phyloP scores from a whole-genome alignment of 2,329 filamentous ascomycete genomes.

The Aspergillus unguis region DNA sequence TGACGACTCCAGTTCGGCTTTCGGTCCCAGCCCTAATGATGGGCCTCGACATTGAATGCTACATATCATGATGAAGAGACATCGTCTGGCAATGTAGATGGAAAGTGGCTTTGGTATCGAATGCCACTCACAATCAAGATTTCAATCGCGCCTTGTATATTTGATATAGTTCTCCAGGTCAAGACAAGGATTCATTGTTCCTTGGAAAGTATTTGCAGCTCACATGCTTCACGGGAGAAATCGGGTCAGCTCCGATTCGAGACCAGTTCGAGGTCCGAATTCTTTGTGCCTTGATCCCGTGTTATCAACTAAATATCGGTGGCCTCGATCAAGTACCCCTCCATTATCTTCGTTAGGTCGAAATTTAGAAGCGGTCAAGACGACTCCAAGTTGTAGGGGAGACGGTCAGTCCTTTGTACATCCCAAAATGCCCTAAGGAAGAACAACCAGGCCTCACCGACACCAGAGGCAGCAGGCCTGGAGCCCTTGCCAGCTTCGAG shows the following conservation, averaged over 20 bases:
- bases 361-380: constrained; percentile 5
- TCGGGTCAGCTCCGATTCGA: not conserved
- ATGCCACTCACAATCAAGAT: too few species aligned
- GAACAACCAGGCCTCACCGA: constrained; percentile 6
- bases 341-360: not conserved
- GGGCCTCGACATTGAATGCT: not conserved
- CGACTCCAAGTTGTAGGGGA: not conserved
- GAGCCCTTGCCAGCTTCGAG: constrained; percentile 1
- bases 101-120: too few species aligned
- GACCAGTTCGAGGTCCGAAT: not conserved
- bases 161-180: not conserved
- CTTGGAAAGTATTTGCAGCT: not conserved
- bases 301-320: constrained; percentile 4
- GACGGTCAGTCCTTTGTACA: not conserved
- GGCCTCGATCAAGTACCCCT: not conserved
- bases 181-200: not conserved
- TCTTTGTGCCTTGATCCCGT: constrained; percentile 1
- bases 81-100: too few species aligned
- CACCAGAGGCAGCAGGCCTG: not conserved
- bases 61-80: too few species aligned
- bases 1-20: not conserved
- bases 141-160: not conserved
- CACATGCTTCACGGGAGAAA: not conserved
- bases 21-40: constrained; percentile 6
- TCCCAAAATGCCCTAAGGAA: not conserved